Conservation (phyloP, 352 stramenopile genomes). For the Phytophthora agathidicida region DNA sequence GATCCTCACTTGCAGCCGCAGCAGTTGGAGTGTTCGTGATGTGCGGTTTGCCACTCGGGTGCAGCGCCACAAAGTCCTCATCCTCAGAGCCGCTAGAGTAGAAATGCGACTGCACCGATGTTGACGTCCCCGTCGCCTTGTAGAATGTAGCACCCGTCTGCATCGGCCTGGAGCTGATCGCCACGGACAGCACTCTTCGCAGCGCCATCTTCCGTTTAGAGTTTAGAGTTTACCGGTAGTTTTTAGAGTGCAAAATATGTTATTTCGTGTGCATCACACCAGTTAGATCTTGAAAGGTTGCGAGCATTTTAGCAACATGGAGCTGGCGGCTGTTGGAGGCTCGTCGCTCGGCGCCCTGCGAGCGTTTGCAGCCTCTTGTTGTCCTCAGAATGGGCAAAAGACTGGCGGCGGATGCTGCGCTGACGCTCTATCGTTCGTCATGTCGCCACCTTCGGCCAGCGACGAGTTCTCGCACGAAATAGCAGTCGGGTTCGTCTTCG, state of each 20-base stretch:
- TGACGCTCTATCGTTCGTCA: slow-evolving; percentile 31
- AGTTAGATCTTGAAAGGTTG: slow-evolving; percentile 31
- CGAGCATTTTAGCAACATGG: slow-evolving; percentile 11
- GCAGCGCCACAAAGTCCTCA: slow-evolving; percentile 46
- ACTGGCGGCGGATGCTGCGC: slow-evolving; percentile 11
- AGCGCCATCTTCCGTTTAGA: slow-evolving; percentile 29
- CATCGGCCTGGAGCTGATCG: slow-evolving; percentile 1
- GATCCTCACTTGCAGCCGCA: slow-evolving; percentile 6
- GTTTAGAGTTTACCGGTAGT: no score
- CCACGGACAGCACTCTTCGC: slow-evolving; percentile 13
- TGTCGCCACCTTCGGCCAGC: slow-evolving; percentile 26
- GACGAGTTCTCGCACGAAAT: slow-evolving; percentile 60
- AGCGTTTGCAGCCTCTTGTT: slow-evolving; percentile 33
- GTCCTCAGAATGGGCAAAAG: slow-evolving; percentile 15
- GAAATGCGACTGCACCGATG: slow-evolving; percentile 7
- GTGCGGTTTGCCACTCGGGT: slow-evolving; percentile 24
- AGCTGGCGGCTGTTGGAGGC: not conserved
- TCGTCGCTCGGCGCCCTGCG: slow-evolving; percentile 35
- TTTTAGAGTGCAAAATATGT: not conserved
- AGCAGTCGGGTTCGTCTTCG: slow-evolving; percentile 51
- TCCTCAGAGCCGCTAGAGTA: slow-evolving; percentile 41
- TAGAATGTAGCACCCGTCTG: not conserved
- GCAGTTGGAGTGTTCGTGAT: slow-evolving; percentile 30
- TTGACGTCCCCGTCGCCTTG: not conserved
- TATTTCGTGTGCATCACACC: not conserved